A percentile compares a stretch with the other conserved stretches of the same genome.
These are phyloP conservation scores for Globisporangium lucens DNA, from an alignment of 352 stramenopile species.

Conservation along the genomic window DNA sequence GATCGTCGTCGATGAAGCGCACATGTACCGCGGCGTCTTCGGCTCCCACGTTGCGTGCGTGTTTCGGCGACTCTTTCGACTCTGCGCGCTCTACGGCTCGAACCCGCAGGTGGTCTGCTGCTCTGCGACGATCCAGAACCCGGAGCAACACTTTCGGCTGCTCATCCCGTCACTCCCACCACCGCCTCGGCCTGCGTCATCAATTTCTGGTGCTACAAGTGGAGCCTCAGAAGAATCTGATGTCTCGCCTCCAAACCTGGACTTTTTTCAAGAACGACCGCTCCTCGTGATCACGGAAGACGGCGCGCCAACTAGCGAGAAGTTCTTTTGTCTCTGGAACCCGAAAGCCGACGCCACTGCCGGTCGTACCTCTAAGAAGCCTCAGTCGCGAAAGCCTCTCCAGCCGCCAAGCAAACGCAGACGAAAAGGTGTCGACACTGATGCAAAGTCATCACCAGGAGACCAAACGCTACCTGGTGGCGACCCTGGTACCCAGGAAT, in stretches of 20 bases:
- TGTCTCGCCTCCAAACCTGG: slow-evolving; percentile 31
- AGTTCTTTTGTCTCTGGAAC: slow-evolving; percentile 97
- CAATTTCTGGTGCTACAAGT: not conserved
- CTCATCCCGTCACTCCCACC: slow-evolving; percentile 80
- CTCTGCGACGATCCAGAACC: slow-evolving; percentile 95
- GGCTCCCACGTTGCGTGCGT: slow-evolving; percentile 84
- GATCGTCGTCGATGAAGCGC: slow-evolving; percentile 85
- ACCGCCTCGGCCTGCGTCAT: not conserved
- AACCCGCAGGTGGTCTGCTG: slow-evolving; percentile 92
- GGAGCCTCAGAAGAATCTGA: not conserved
- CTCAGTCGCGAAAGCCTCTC: not conserved
- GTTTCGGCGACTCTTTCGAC: slow-evolving; percentile 87
- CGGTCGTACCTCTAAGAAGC: not conserved
- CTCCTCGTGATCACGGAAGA: slow-evolving; percentile 84
- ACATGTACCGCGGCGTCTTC: slow-evolving; percentile 94
- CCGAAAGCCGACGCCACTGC: slow-evolving; percentile 49
- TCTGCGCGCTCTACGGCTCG: slow-evolving; percentile 81
- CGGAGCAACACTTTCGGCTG: slow-evolving; percentile 88
- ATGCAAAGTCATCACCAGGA: slow-evolving; percentile 2
- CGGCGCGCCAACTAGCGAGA: slow-evolving; percentile 87
- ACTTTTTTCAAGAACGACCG: slow-evolving; percentile 59
- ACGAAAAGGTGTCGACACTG: not conserved
- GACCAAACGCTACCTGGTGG: not conserved
- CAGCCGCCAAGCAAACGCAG: slow-evolving; percentile 3
- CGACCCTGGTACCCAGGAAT: not conserved